These are phyloP conservation scores for Nannizzia gypsea DNA, from an alignment of 2,329 filamentous ascomycete species.

Conservation along the genomic window DNA sequence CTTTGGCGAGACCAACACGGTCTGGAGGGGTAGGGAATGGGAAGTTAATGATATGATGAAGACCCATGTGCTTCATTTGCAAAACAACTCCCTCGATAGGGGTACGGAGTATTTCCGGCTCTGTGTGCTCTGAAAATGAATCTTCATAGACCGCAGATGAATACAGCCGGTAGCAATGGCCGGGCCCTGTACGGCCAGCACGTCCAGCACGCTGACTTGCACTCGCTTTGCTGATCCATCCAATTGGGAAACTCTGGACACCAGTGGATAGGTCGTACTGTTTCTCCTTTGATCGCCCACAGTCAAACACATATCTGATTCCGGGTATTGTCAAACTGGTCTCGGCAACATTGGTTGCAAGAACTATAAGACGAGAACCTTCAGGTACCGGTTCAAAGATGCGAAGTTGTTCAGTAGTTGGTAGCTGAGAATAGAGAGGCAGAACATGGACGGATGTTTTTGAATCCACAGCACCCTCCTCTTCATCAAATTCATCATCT, in stretches of 20 bases:
- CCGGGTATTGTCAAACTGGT: constrained; percentile 94
- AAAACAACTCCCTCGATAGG: constrained; percentile 87
- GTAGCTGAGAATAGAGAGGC: constrained; percentile 86
- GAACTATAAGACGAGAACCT: constrained; percentile 69
- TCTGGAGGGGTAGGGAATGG: constrained; percentile 90
- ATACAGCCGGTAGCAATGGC: constrained; percentile 90
- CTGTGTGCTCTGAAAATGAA: constrained; percentile 73
- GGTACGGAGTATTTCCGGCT: constrained; percentile 80
- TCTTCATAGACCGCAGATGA: constrained; percentile 84
- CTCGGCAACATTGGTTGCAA: constrained; percentile 94
- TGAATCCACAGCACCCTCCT: constrained; percentile 46
- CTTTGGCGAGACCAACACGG: constrained; percentile 60
- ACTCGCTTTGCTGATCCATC: constrained; percentile 96
- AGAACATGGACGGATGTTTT: constrained; percentile 69
- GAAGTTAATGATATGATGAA: constrained; percentile 83
- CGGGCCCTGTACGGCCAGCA: constrained; percentile 87
- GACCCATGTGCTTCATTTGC: constrained; percentile 87
- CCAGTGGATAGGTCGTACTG: constrained; percentile 78
- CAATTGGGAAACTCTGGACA: constrained; percentile 88
- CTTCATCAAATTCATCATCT: constrained; percentile 59
- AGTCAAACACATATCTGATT: constrained; percentile 91
- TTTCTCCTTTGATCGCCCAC: constrained; percentile 82
- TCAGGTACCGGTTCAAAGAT: constrained; percentile 81
- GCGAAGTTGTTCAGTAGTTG: constrained; percentile 77
- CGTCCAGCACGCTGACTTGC: constrained; percentile 84